Evolutionary conservation across 371 early-diverging fungal genomes (phyloP), one percentile per base, ranked within the genome.

Genomic region (Actinomortierella wolfii): DNA sequence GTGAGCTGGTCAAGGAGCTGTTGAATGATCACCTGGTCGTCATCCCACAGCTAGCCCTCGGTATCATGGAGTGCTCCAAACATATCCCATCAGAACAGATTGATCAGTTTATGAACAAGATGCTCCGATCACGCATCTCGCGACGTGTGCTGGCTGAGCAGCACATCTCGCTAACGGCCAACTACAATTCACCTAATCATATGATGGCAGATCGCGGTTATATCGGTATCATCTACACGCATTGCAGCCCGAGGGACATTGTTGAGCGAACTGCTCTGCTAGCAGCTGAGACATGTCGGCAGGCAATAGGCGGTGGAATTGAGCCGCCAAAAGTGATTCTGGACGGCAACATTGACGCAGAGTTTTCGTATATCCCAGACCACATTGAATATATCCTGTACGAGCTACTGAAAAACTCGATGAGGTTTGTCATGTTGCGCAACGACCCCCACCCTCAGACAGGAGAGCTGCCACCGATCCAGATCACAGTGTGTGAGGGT

Each of bases 311-410:
- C 2, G 68, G 69, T 24, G 54, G 26, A 6, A 40, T 73, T 46
- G 64, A 63, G 20, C 79, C 81, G 3, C 78, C 78, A 24, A 56
- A 68, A 47, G 81, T 93, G 6, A 48, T 83, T 2, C 67, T 92
- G 29, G 88, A 91, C 59, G 91, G 92, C 5, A 80, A 82, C 61
- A 66, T 78, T 2, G 79, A 82, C 43, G 85, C 87, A 2, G 77
- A 77, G 23, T 87, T 90, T 61, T 84, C 87, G 61, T 93, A 90
- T 74, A 89, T 93, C 29, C 94, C 95, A 2, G 97, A 95, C 57
- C 96, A 98, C 66, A 84, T 97, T 55, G 94, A 96, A 75, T 95
- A 95, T 70, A 92, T 97, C 43, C 57, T 97, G n/a, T 94, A 91
- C 60, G 98, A 97, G 79, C 78, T 97, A 54, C 67, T 97, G 56